phyloP scores from a whole-genome alignment of 2,329 filamentous ascomycete species.

The Dothistroma septosporum region DNA sequence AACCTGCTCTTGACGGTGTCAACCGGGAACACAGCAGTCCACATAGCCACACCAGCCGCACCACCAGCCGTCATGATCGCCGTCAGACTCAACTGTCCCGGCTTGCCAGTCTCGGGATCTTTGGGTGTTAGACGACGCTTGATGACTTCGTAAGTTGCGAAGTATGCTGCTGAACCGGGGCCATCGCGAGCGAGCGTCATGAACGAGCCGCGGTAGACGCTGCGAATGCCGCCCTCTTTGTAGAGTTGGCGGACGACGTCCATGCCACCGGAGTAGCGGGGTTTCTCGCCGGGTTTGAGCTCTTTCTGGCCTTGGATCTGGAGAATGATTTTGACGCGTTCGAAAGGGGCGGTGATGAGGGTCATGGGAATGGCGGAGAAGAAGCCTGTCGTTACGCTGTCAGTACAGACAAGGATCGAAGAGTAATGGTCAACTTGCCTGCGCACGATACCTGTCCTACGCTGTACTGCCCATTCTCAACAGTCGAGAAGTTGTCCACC shows the following conservation, averaged over 20 bases:
- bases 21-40: conserved; percentile 96
- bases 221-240: conserved; percentile 80
- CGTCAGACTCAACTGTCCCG: conserved; percentile 73
- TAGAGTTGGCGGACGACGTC: conserved; percentile 95
- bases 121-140: conserved; percentile 82
- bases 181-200: conserved; percentile 94
- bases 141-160: conserved; percentile 93
- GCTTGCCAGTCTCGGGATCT: conserved; percentile 65
- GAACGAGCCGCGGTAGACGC: conserved; percentile 83
- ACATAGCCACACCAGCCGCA: conserved; percentile 93
- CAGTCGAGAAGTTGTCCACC: conserved; percentile 64
- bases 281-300: conserved; percentile 83
- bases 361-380: conserved; percentile 98
- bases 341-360: conserved; percentile 95
- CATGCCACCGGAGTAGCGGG: conserved; percentile 77
- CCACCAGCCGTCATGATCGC: conserved; percentile 85
- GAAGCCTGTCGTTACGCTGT: conserved; percentile 58
- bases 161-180: conserved; percentile 90
- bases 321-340: conserved; percentile 96
- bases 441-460: conserved; percentile 86
- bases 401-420: neutral
- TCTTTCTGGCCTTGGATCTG: conserved; percentile 93
- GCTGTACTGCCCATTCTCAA: conserved; percentile 66
- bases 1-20: conserved; percentile 94
- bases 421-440: neutral